Base-by-base conservation (phyloP, 2,329 filamentous ascomycete genomes). In the Mollisia scopiformis region DNA sequence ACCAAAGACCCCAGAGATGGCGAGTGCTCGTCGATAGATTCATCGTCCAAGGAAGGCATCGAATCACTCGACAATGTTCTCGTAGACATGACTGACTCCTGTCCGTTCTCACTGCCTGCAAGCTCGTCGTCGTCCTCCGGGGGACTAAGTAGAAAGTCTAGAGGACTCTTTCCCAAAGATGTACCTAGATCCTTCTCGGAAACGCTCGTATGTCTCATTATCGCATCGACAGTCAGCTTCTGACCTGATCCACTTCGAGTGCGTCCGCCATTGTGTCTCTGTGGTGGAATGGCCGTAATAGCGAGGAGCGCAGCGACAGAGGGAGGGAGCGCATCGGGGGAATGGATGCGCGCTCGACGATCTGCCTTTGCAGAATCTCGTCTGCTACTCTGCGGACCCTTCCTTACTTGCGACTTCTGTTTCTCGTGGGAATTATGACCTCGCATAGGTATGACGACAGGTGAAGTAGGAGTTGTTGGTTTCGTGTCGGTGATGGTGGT, bases 251-350 rank as follows among this genome's bases (percentile, higher is more conserved):
- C 54, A 19, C 56, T 65, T 28, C 63, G 62, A 47, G 54, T 58
- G 41, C 68, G 68, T 35, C 56, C 35, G 31, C 55, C 66, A 13
- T 53, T 30, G 28, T 62, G 64, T 43, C 75, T 79, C 66, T 79
- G 74, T 53, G 81, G 73, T 66, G 78, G 86, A 53, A 89, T 89
- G 63, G 80, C 82, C 30, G 86, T 89, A 56, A 86, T 78, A 31
- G 86, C 86, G 33, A 89, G 76, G 28, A 89, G 76, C 13, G 84
- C 84, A 6, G 84, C 84, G 28, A 88, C 80, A 0, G 85, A 86
- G 0, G 85, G 80, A 5, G 86, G 82, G 23, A 88, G 77, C 16
- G 79, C 76, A 59, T 86, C 83, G 6, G 83, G 79, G 1, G 81
- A 80, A 69, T 82, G 81, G 1, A 77, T 73, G 57, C 82, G 78